Conservation (phyloP, 139 green algal genomes). For the Yamagishiella unicocca region DNA sequence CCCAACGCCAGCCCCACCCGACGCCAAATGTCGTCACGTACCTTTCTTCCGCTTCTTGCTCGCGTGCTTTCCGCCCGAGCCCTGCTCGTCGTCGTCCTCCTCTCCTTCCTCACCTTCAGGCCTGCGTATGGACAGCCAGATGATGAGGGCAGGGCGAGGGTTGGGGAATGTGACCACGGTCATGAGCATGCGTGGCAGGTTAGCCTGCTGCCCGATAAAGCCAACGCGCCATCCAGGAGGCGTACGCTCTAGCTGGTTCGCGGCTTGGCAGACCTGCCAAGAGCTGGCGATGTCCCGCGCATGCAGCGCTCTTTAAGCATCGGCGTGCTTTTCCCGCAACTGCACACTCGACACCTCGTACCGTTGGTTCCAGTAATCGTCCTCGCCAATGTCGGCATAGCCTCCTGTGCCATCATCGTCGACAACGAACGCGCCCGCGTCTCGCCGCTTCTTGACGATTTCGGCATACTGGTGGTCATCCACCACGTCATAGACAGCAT, state of each 20-base stretch:
- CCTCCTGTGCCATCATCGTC: conserved; percentile 83
- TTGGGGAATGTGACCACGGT: no score
- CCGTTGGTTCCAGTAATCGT: conserved; percentile 80
- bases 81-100: conserved; percentile 48
- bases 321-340: background rate
- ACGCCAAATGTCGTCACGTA: no score
- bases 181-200: no score
- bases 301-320: background rate
- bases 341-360: background rate
- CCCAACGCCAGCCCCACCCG: no score
- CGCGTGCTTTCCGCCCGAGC: conserved; percentile 15
- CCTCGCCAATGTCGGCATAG: conserved; percentile 92
- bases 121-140: background rate
- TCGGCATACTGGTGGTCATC: conserved; percentile 91
- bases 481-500: conserved; percentile 91
- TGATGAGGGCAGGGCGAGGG: no score
- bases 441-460: conserved; percentile 87
- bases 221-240: no score
- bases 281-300: no score
- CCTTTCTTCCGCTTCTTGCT: conserved; percentile 65
- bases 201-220: no score
- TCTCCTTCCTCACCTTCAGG: conserved; percentile 47
- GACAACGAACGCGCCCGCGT: conserved; percentile 83
- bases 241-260: no score
- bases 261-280: no score